Base-by-base conservation (phyloP, 768 basidiomycete species). In the Pisolithus sp. region DNA sequence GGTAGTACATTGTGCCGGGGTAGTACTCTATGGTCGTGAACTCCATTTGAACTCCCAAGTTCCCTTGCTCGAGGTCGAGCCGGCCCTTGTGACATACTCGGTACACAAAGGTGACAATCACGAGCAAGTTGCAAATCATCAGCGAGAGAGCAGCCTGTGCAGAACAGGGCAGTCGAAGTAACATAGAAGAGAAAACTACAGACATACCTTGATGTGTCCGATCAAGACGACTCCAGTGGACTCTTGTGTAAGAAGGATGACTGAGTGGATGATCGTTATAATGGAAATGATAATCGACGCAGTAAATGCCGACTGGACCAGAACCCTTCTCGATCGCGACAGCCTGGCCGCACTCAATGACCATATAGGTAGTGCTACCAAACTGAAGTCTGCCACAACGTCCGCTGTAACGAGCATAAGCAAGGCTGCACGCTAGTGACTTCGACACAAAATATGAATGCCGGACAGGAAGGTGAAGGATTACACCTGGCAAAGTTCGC, bases 241-340 rank as follows among this genome's bases (percentile, higher is more conserved):
- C 2, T 51, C 2, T 1, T 48, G 41, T 7, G 2, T 24, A 2
- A 59, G 53, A 10, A 60, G 46, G 1, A 49, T 18, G 8, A 59
- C 30, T 9, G 53, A 46, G 12, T 64, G 49, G 0, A 47, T 18
- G 17, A 67, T 23, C 13, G 61, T 65, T 31, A 65, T 43, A 5
- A 54, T 5, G 17, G 47, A 58, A 42, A 67, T 58, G 43, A 61
- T 24, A 31, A 61, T 52, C 43, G 50, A 59, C 20, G 63, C 63
- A 5, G 55, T 63, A 26, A 66, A 57, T 5, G 51, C 48, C 3
- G 57, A 60, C 23, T 40, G n/a, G 42, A 67, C 51, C 23, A 67
- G 40, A 31, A 58, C 49, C 24, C 34, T 58, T 26, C 53, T 55
- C 36, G 56, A 52, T 28, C 53, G 55, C 2, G 49, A 37, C 5